Conservation (phyloP, 2,329 filamentous ascomycete genomes). For the Penicillium sp. region DNA sequence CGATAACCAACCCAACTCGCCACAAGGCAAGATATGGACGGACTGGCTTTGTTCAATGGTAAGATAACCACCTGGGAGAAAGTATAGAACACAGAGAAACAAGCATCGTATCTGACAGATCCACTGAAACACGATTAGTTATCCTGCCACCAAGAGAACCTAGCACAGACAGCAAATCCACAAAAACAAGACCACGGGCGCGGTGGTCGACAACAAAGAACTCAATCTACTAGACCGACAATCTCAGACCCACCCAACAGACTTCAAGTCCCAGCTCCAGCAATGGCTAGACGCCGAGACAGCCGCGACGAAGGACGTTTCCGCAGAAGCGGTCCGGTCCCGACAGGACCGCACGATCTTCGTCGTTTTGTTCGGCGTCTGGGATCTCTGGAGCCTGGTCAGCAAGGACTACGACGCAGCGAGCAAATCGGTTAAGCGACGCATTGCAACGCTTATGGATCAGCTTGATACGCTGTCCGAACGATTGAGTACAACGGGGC, state of each 20-base stretch:
- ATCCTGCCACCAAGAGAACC: constrained; percentile 34
- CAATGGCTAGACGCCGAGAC: constrained; percentile 35
- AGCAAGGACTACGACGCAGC: constrained; percentile 26
- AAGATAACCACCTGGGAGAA: constrained; percentile 7
- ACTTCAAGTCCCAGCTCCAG: constrained; percentile 36
- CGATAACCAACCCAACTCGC: constrained; percentile 29
- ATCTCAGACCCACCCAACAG: constrained; percentile 28
- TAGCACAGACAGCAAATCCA: constrained; percentile 29
- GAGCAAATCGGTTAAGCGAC: constrained; percentile 26
- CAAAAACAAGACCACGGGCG: constrained; percentile 26
- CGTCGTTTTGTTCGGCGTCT: constrained; percentile 37
- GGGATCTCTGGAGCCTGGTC: constrained; percentile 39
- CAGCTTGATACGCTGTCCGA: constrained; percentile 30
- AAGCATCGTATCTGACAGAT: not conserved
- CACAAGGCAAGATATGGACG: constrained; percentile 31
- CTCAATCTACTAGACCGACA: constrained; percentile 23
- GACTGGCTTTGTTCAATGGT: constrained; percentile 38
- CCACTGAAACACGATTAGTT: constrained; percentile 17
- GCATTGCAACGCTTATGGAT: constrained; percentile 32
- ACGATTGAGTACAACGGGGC: constrained; percentile 25
- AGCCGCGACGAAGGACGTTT: constrained; percentile 17
- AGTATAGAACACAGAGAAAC: not conserved
- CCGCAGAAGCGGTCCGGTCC: constrained; percentile 19
- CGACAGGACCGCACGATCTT: constrained; percentile 34
- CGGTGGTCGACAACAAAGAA: constrained; percentile 34